These are phyloP conservation scores for Cicer arietinum DNA, from an alignment of 306 rosid genomes.

Conservation along the genomic window DNA sequence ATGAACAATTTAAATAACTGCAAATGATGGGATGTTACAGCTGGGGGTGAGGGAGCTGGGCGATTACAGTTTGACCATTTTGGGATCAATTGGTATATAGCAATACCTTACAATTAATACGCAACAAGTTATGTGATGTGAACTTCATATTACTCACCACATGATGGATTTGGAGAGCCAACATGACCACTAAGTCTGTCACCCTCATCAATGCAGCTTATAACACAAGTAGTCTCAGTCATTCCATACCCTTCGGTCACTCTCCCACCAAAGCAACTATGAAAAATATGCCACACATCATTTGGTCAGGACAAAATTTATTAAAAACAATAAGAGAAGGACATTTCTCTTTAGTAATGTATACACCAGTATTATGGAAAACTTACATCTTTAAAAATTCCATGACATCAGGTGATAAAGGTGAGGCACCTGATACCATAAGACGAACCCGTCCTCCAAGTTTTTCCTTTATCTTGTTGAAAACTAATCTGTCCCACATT, in stretches of 20 bases:
- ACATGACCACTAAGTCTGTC: constrained; percentile 85
- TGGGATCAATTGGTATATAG: constrained; percentile 16
- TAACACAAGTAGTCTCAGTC: constrained; percentile 92
- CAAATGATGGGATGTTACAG: constrained; percentile 33
- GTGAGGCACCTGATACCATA: constrained; percentile 94
- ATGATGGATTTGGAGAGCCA: constrained; percentile 90
- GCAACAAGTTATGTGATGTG: constrained; percentile 34
- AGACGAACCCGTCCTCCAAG: constrained; percentile 97
- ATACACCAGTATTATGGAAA: constrained; percentile 31
- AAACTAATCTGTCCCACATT: constrained; percentile 95
- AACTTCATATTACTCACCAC: constrained; percentile 74
- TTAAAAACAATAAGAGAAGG: constrained; percentile 7
- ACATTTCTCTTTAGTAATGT: constrained; percentile 27
- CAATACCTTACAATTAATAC: constrained; percentile 17
- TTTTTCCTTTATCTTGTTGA: constrained; percentile 91
- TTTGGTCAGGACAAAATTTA: constrained; percentile 23
- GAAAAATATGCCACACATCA: constrained; percentile 39
- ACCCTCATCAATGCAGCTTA: constrained; percentile 69
- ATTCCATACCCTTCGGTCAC: constrained; percentile 95
- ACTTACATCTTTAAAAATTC: constrained; percentile 93
- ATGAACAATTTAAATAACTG: constrained; percentile 10
- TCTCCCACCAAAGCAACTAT: constrained; percentile 89
- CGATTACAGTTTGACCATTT: constrained; percentile 10
- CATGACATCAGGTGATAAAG: constrained; percentile 94
- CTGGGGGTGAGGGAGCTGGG: not conserved